phyloP scores from a whole-genome alignment of 176 grass and related monocot genomes.

The Aegilops longissima region DNA sequence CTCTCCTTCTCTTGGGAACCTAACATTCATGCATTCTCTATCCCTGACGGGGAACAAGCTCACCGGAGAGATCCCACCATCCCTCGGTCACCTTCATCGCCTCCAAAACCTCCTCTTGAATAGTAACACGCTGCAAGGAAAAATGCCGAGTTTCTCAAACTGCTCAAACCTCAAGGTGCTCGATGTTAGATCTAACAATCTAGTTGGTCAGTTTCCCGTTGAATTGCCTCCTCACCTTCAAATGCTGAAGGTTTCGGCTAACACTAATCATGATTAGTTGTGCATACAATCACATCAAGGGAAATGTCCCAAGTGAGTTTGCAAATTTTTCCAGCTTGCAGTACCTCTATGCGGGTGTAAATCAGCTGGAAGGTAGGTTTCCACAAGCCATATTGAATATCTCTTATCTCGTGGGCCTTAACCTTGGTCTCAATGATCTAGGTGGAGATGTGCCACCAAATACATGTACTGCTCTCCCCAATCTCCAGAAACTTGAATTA shows the following conservation, averaged over 20 bases:
- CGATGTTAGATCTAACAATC: background rate
- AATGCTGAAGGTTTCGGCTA: accelerated
- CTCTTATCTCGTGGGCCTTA: background rate
- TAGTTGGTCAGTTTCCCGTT: background rate
- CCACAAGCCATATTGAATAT: background rate
- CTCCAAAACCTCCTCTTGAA: background rate
- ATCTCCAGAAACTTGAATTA: background rate
- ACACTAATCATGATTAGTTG: background rate
- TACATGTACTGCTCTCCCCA: background rate
- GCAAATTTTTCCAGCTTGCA: background rate
- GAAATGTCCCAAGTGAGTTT: background rate
- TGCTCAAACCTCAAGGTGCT: background rate
- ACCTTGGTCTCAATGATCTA: background rate
- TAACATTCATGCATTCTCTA: background rate
- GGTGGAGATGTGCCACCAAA: background rate
- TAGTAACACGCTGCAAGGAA: background rate
- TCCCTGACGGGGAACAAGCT: background rate
- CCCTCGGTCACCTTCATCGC: background rate
- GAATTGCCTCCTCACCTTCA: background rate
- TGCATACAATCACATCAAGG: background rate
- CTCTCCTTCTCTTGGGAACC: background rate
- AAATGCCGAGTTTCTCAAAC: background rate
- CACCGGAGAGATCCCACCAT: background rate
- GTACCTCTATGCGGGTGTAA: background rate
- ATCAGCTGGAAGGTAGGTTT: background rate